A percentile compares a stretch with the other conserved stretches of the same genome.
phyloP scores from a whole-genome alignment of 495 filamentous ascomycete species.

The Xylaria telfairii region DNA sequence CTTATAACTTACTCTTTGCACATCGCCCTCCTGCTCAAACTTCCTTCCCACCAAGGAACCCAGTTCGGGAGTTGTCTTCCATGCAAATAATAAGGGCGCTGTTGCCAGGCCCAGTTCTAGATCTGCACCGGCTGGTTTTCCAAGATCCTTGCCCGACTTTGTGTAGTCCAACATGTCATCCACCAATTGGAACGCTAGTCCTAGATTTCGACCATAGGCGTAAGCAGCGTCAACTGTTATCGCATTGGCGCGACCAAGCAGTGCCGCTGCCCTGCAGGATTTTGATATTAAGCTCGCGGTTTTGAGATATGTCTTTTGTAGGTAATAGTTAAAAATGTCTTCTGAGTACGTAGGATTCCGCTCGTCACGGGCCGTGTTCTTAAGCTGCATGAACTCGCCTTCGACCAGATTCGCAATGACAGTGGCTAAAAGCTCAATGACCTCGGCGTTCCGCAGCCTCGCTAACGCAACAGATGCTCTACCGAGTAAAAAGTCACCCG shows the following conservation, averaged over 20 bases:
- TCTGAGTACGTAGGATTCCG: conserved; percentile 79
- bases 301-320: conserved; percentile 99
- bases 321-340: conserved; percentile 87
- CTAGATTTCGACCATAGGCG: conserved; percentile 87
- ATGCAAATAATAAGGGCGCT: conserved; percentile 94
- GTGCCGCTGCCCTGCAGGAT: conserved; percentile 85
- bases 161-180: conserved; percentile 99
- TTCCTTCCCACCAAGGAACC: conserved; percentile 90
- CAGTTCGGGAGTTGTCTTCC: conserved; percentile 86
- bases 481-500: conserved; percentile 92
- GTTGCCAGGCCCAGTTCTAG: conserved; percentile 92
- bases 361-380: conserved; percentile 92
- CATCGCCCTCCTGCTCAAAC: conserved; percentile 83
- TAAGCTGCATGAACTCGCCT: conserved; percentile 98
- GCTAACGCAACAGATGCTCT: conserved; percentile 93
- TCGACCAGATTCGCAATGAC: conserved; percentile 98
- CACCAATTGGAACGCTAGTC: conserved; percentile 95
- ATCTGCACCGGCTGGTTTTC: conserved; percentile 94
- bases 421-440: conserved; percentile 90
- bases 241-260: conserved; percentile 78
- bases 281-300: conserved; percentile 95
- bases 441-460: conserved; percentile 87
- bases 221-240: conserved; percentile 91
- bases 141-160: conserved; percentile 78
- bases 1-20: conserved; percentile 68